These are phyloP conservation scores for Irpex sp. DNA, from an alignment of 1,284 basidiomycete genomes.

Conservation along the genomic window DNA sequence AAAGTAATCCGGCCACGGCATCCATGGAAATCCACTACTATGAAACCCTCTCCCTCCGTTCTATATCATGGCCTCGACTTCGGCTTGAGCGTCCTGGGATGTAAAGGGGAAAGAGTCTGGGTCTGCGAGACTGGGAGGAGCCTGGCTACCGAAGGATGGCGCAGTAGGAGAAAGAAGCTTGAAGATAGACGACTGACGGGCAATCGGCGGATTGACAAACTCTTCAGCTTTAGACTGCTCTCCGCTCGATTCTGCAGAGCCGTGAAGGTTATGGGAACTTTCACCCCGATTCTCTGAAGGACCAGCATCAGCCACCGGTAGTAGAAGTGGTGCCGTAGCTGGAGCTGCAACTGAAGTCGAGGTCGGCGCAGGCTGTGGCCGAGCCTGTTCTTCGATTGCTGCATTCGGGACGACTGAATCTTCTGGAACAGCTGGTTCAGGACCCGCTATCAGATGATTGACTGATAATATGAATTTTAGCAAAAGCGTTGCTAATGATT, in stretches of 20 bases:
- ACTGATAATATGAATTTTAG: constrained; percentile 26
- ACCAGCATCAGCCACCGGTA: neutral
- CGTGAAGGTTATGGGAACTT: neutral
- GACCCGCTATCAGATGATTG: constrained; percentile 43
- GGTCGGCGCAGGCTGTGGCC: too few relatives aligned
- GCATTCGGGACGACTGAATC: neutral
- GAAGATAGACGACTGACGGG: constrained; percentile 1
- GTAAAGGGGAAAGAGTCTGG: neutral
- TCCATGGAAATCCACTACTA: neutral
- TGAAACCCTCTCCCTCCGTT: neutral
- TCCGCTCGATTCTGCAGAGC: neutral
- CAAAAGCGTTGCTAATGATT: constrained; percentile 1
- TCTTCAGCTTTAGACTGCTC: neutral
- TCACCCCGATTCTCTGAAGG: too few relatives aligned
- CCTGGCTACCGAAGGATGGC: neutral
- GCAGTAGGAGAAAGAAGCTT: neutral
- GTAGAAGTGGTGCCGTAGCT: neutral
- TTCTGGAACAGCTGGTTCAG: constrained; percentile 12
- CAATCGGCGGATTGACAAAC: neutral
- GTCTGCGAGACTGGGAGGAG: neutral
- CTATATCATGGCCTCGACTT: constrained; percentile 27
- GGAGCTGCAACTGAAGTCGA: neutral
- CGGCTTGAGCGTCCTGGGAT: constrained; percentile 23
- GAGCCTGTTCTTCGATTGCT: neutral
- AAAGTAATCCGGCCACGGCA: neutral